Conservation (phyloP, 2,329 filamentous ascomycete species). For the Aspergillus intermedius region DNA sequence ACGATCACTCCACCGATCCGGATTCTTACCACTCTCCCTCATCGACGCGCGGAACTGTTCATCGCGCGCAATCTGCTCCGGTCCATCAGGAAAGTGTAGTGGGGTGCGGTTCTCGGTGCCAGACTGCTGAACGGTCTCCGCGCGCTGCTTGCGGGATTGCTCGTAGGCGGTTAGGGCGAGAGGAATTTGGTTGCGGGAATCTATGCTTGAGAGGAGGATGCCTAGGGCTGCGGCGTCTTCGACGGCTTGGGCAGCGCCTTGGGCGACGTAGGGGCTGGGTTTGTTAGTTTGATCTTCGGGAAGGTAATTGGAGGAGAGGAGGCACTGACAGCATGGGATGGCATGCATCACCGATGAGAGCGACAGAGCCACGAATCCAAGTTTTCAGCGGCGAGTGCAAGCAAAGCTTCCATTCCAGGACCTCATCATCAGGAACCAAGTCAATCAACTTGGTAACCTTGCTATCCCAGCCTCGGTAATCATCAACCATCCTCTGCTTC, state of each 20-base stretch:
- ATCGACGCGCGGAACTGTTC: constrained; percentile 23
- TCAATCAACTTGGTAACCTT: constrained; percentile 54
- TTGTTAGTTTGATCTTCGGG: background rate
- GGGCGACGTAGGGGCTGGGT: constrained; percentile 27
- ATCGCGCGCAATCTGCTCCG: constrained; percentile 39
- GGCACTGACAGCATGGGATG: constrained; percentile 38
- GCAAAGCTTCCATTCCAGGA: constrained; percentile 35
- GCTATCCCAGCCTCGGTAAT: constrained; percentile 57
- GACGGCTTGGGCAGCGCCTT: constrained; percentile 45
- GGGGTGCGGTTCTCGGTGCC: constrained; percentile 30
- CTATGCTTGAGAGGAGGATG: constrained; percentile 26
- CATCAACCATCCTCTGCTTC: constrained; percentile 56
- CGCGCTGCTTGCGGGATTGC: constrained; percentile 32
- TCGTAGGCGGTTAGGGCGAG: constrained; percentile 32
- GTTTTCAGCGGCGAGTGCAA: constrained; percentile 26
- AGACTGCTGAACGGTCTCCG: constrained; percentile 33
- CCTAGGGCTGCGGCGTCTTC: constrained; percentile 37
- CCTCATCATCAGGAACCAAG: constrained; percentile 51
- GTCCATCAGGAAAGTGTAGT: constrained; percentile 34
- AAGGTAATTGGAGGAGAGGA: background rate
- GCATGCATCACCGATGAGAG: constrained; percentile 39
- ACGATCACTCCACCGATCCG: constrained; percentile 61
- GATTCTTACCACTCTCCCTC: constrained; percentile 26
- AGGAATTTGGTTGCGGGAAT: constrained; percentile 26
- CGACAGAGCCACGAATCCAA: constrained; percentile 31